Evolutionary conservation across 2,329 filamentous ascomycete genomes (phyloP).

Genomic region (Neophaeococcomyces mojaviensis): DNA sequence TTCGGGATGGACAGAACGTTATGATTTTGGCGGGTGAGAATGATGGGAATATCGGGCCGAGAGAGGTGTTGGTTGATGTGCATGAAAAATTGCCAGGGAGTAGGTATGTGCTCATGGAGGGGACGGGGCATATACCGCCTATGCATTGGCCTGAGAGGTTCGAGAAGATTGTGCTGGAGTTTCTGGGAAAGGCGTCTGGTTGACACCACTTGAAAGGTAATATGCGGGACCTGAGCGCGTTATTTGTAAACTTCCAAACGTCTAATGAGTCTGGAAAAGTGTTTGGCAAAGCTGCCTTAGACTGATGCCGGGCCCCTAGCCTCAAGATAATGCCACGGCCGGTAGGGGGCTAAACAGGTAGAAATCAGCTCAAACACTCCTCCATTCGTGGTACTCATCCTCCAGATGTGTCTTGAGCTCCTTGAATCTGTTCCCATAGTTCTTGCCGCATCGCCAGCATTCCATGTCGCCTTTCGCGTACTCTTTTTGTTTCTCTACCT

Average conservation of each 20-base stretch:
- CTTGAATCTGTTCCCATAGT: conserved; percentile 68
- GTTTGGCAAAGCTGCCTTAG: no score
- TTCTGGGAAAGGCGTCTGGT: background rate
- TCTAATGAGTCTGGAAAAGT: no score
- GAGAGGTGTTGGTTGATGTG: conserved; percentile 3
- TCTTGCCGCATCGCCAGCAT: conserved; percentile 77
- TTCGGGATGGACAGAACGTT: background rate
- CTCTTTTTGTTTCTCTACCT: conserved; percentile 41
- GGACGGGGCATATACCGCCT: conserved; percentile 5
- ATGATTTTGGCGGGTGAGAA: conserved; percentile 5
- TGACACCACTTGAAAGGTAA: no score
- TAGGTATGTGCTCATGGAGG: conserved; percentile 6
- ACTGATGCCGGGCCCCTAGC: no score
- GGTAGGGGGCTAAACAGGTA: no score
- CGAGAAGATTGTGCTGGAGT: conserved; percentile 6
- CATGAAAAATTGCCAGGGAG: background rate
- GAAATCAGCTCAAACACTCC: background rate
- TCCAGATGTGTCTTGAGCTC: conserved; percentile 68
- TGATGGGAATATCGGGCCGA: conserved; percentile 4
- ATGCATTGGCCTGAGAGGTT: conserved; percentile 5
- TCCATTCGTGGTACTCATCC: conserved; percentile 70
- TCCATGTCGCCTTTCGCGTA: conserved; percentile 61
- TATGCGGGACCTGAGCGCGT: no score
- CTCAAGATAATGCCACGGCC: no score
- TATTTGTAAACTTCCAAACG: no score